Conservation (phyloP, 192 early-diverging fungal species). For the Oehlia diaphana region DNA sequence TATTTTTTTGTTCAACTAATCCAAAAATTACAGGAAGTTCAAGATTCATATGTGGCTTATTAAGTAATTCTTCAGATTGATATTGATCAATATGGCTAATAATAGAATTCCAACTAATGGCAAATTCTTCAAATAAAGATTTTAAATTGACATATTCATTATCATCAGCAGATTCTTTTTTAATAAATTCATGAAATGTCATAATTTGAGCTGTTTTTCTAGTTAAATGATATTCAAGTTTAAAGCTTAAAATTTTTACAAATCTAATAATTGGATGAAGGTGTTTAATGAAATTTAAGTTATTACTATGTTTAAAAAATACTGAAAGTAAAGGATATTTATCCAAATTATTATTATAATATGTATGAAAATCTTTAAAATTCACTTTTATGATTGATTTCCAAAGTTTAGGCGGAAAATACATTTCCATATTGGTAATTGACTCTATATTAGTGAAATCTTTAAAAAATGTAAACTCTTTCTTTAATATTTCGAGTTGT, state of each 20-base stretch:
- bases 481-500: not conserved
- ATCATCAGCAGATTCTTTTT: too few relatives aligned
- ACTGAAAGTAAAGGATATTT: conserved; percentile 19
- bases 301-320: not conserved
- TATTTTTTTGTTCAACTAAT: too few relatives aligned
- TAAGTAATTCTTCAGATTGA: too few relatives aligned
- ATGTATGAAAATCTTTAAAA: not conserved
- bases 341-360: not conserved
- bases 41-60: too few relatives aligned
- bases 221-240: conserved; percentile 18
- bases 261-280: conserved; percentile 24
- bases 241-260: not conserved
- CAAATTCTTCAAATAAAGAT: too few relatives aligned
- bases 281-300: not conserved
- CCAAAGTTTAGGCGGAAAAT: not conserved
- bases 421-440: too few relatives aligned
- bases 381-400: not conserved
- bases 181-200: too few relatives aligned
- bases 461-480: not conserved
- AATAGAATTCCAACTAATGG: too few relatives aligned
- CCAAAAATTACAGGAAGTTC: too few relatives aligned
- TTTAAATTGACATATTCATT: too few relatives aligned
- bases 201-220: conserved; percentile 7
- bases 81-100: too few relatives aligned
- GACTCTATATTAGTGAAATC: not conserved